A percentile compares a stretch with the other conserved stretches of the same genome.
Conservation (phyloP, 2,329 filamentous ascomycete species). For the Seiridium cupressi region DNA sequence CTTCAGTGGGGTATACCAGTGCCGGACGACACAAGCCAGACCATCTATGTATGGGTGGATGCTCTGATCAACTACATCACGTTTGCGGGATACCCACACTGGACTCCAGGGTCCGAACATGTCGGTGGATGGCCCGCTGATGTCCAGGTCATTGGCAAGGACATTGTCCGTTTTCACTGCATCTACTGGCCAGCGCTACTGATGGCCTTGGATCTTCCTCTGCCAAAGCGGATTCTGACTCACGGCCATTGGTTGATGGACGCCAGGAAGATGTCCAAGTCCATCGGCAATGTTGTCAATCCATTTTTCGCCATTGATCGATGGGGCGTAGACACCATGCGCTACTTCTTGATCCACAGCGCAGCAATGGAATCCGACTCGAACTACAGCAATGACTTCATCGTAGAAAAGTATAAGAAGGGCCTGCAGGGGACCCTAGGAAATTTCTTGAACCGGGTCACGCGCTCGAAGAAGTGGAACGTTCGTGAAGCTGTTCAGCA, state of each 20-base stretch:
- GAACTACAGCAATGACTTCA: constrained; percentile 77
- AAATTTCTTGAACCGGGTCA: constrained; percentile 73
- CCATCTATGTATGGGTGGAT: constrained; percentile 98
- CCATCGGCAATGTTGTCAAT: constrained; percentile 90
- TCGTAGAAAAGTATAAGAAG: constrained; percentile 77
- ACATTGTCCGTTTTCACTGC: constrained; percentile 94
- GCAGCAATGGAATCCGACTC: constrained; percentile 76
- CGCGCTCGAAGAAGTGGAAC: constrained; percentile 67
- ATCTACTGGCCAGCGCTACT: constrained; percentile 98
- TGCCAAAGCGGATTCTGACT: constrained; percentile 77
- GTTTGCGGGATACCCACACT: constrained; percentile 77
- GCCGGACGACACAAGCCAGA: constrained; percentile 79
- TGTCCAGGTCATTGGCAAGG: constrained; percentile 91
- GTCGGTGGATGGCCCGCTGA: constrained; percentile 82
- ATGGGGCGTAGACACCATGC: constrained; percentile 83
- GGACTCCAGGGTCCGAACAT: constrained; percentile 62
- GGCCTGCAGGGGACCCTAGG: constrained; percentile 75
- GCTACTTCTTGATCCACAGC: constrained; percentile 83
- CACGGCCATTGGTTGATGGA: constrained; percentile 97
- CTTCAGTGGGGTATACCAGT: constrained; percentile 87
- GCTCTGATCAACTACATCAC: constrained; percentile 93
- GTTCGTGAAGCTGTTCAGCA: constrained; percentile 56
- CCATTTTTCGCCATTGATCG: constrained; percentile 88
- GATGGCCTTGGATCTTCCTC: constrained; percentile 78
- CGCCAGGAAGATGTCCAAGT: constrained; percentile 94